phyloP scores from a whole-genome alignment of 106 monocot genomes.

The Allium cepa region DNA sequence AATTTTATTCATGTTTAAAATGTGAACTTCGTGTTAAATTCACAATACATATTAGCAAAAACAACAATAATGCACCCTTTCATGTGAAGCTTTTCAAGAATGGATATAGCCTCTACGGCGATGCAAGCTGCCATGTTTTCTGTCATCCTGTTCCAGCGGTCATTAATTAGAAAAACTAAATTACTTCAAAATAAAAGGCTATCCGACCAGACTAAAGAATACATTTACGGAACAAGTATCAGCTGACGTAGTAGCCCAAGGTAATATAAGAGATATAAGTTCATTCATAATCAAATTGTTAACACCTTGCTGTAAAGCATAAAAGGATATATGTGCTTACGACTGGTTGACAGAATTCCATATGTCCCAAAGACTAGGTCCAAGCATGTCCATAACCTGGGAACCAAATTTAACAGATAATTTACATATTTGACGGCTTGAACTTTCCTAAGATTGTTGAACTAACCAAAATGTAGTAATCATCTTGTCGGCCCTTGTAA shows the following conservation, averaged over 20 bases:
- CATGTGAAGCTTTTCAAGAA: slow-evolving; percentile 92
- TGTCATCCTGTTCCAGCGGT: slow-evolving; percentile 67
- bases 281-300: too few relatives aligned
- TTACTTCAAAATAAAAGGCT: neutral
- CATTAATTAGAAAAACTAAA: neutral
- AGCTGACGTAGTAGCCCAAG: too few relatives aligned
- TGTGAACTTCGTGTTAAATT: too few relatives aligned
- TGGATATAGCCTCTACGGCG: slow-evolving; percentile 91
- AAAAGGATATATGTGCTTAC: slow-evolving; percentile 32
- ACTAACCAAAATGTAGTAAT: slow-evolving; percentile 91
- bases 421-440: too few relatives aligned
- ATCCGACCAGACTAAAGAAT: too few relatives aligned
- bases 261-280: too few relatives aligned
- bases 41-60: neutral
- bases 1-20: too few relatives aligned
- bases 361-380: slow-evolving; percentile 92
- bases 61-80: slow-evolving; percentile 45
- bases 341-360: slow-evolving; percentile 91
- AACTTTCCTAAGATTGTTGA: neutral
- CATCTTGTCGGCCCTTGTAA: slow-evolving; percentile 94
- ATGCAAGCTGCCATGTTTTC: slow-evolving; percentile 90
- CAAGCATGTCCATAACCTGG: slow-evolving; percentile 97
- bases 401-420: neutral
- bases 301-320: too few relatives aligned
- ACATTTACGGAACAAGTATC: too few relatives aligned